Percentiles rank a stretch among this genome's conserved stretches.
phyloP scores from a whole-genome alignment of 805 yeast species.

The Nakazawaea holstii region DNA sequence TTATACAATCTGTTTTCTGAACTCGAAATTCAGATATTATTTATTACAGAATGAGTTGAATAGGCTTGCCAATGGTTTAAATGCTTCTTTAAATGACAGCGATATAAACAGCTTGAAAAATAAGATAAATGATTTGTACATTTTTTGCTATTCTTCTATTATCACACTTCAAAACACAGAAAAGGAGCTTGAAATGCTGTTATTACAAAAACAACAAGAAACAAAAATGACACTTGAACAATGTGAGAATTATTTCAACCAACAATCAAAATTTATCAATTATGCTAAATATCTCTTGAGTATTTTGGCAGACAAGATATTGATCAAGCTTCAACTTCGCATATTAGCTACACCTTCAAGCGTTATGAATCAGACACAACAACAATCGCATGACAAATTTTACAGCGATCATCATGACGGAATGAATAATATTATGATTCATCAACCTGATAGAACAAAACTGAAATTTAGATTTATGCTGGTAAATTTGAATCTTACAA shows the following conservation, averaged over 20 bases:
- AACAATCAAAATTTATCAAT: constrained; percentile 38
- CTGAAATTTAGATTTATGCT: not conserved
- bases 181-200: not conserved
- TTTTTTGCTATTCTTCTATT: constrained; percentile 45
- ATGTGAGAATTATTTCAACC: constrained; percentile 16
- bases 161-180: constrained; percentile 28
- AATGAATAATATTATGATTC: constrained; percentile 2
- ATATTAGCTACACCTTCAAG: constrained; percentile 22
- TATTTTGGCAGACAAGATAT: constrained; percentile 53
- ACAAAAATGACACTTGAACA: constrained; percentile 22
- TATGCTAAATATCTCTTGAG: constrained; percentile 43
- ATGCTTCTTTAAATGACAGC: constrained; percentile 31
- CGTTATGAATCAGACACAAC: constrained; percentile 4
- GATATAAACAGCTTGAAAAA: constrained; percentile 40
- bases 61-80: constrained; percentile 42
- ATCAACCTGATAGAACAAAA: constrained; percentile 3
- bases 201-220: not conserved
- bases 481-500: constrained; percentile 14
- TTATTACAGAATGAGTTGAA: constrained; percentile 50
- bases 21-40: constrained; percentile 26
- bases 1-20: constrained; percentile 16
- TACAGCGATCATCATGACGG: not conserved
- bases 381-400: constrained; percentile 5
- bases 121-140: constrained; percentile 45
- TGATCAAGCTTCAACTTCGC: constrained; percentile 33